Percentiles rank a stretch among this genome's conserved stretches.
Evolutionary conservation across 495 filamentous ascomycete species (phyloP).

Genomic region (Aspergillus bertholletiae): DNA sequence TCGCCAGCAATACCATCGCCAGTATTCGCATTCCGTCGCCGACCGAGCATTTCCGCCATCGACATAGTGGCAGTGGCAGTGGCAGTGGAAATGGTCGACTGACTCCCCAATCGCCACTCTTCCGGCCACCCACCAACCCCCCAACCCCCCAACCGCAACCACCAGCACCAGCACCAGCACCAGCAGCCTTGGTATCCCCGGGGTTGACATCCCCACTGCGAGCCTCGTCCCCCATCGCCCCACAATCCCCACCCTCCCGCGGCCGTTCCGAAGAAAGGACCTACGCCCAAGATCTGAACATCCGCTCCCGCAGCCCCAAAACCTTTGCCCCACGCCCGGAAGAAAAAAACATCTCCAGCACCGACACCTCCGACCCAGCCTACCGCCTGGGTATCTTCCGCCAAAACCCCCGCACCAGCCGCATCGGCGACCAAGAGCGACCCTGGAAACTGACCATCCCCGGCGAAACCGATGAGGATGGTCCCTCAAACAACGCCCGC

Average conservation of each 20-base stretch:
- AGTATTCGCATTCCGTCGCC: background rate
- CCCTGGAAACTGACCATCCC: constrained; percentile 31
- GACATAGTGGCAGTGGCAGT: background rate
- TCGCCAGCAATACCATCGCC: background rate
- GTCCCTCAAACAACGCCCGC: background rate
- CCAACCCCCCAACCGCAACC: background rate
- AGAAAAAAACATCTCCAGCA: constrained; percentile 13
- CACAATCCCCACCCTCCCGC: constrained; percentile 14
- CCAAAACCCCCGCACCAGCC: constrained; percentile 18
- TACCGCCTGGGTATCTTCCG: constrained; percentile 24
- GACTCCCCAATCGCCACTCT: constrained; percentile 8
- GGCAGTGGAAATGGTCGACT: background rate
- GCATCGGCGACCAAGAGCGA: constrained; percentile 27
- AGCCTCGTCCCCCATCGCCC: constrained; percentile 5
- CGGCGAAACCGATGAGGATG: constrained; percentile 10
- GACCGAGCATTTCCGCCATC: background rate
- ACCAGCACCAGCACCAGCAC: constrained; percentile 1
- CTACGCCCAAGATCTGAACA: constrained; percentile 22
- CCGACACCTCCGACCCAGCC: constrained; percentile 25
- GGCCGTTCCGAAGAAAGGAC: constrained; percentile 15
- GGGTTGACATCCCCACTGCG: constrained; percentile 1
- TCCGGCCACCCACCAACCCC: constrained; percentile 1
- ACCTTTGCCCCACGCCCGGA: constrained; percentile 14
- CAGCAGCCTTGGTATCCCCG: background rate
- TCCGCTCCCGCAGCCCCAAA: constrained; percentile 26